A percentile compares a stretch with the other conserved stretches of the same genome.
Evolutionary conservation across 2,329 filamentous ascomycete species (phyloP).

Genomic region (Sarocladiaceae sp.): DNA sequence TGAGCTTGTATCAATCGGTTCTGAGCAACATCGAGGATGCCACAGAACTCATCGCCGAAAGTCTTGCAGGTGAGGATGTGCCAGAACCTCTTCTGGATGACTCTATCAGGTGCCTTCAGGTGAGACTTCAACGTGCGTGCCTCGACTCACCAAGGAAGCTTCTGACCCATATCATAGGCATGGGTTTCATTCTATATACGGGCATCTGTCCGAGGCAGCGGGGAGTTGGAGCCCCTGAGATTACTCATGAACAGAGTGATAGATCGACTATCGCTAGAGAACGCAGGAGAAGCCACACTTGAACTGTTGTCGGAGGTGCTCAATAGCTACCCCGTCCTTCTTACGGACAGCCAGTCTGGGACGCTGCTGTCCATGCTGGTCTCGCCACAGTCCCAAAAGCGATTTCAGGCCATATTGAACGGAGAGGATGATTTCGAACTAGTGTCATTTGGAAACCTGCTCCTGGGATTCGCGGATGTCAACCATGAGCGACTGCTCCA

Average conservation of each 20-base stretch:
- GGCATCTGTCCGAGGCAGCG: constrained; percentile 49
- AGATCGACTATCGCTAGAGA: constrained; percentile 50
- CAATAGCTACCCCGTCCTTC: constrained; percentile 57
- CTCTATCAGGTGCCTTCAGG: constrained; percentile 56
- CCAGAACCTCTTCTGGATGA: constrained; percentile 37
- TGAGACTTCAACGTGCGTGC: constrained; percentile 24
- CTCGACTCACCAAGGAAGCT: background rate
- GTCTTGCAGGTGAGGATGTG: background rate
- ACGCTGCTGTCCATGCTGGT: constrained; percentile 54
- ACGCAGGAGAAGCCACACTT: constrained; percentile 52
- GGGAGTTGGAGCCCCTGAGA: constrained; percentile 53
- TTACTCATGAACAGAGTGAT: constrained; percentile 55
- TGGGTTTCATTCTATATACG: constrained; percentile 71
- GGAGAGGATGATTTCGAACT: constrained; percentile 59
- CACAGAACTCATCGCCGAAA: constrained; percentile 29
- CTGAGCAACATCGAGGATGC: constrained; percentile 35
- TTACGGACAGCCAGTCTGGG: constrained; percentile 51
- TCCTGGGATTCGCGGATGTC: constrained; percentile 64
- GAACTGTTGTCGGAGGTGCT: constrained; percentile 62
- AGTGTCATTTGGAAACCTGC: constrained; percentile 58
- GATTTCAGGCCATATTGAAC: constrained; percentile 47
- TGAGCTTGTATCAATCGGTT: constrained; percentile 32
- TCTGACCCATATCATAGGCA: constrained; percentile 38
- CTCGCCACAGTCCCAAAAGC: constrained; percentile 50
- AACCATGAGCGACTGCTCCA: constrained; percentile 55